A percentile compares a stretch with the other conserved stretches of the same genome.
phyloP scores from a whole-genome alignment of 2,329 filamentous ascomycete genomes.

The Cladophialophora exuberans region DNA sequence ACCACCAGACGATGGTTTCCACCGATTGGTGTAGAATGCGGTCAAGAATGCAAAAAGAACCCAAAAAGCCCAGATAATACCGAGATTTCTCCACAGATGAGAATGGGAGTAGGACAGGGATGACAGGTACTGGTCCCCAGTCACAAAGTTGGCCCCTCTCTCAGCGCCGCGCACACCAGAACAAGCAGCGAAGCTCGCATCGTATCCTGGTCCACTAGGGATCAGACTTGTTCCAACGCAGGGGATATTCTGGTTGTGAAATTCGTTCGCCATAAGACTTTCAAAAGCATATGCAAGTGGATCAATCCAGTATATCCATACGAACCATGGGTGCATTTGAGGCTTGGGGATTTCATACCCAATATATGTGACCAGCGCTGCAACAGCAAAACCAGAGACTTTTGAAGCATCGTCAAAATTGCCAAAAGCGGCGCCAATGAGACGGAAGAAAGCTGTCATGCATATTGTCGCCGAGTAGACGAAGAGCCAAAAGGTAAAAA shows the following conservation, averaged over 20 bases:
- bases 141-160: constrained; percentile 55
- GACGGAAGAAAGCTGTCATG: constrained; percentile 63
- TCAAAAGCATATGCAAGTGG: constrained; percentile 70
- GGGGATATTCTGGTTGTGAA: constrained; percentile 54
- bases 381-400: constrained; percentile 45
- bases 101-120: constrained; percentile 59
- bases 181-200: not conserved
- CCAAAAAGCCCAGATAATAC: constrained; percentile 55
- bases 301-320: constrained; percentile 69
- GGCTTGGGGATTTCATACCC: constrained; percentile 63
- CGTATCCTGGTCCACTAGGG: constrained; percentile 40
- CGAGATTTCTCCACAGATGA: constrained; percentile 72
- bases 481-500: constrained; percentile 65
- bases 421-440: constrained; percentile 58
- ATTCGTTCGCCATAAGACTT: constrained; percentile 59
- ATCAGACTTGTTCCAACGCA: constrained; percentile 43
- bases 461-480: constrained; percentile 57
- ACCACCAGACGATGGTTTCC: not conserved
- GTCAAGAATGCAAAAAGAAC: not conserved
- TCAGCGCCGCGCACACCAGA: constrained; percentile 54
- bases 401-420: constrained; percentile 66
- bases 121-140: constrained; percentile 62
- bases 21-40: not conserved
- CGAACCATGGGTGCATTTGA: constrained; percentile 65
- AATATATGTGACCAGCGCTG: constrained; percentile 44